Percentiles rank a stretch among this genome's conserved stretches.
Evolutionary conservation across 306 rosid species (phyloP).

Genomic region (Adenanthera pavonina): DNA sequence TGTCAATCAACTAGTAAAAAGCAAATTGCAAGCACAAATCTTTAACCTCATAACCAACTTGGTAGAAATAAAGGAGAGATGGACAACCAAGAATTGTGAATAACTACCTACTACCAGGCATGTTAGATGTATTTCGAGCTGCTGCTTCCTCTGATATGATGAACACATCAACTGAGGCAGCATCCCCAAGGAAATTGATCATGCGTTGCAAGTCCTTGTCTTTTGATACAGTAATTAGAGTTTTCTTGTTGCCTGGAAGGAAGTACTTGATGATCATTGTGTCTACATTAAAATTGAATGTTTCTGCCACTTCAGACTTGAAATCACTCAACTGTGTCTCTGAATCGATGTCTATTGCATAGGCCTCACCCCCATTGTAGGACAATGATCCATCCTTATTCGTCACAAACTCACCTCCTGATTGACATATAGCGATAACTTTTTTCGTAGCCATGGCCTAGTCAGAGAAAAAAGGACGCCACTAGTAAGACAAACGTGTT

Average conservation of each 20-base stretch:
- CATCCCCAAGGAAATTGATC: constrained; percentile 80
- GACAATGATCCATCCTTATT: constrained; percentile 77
- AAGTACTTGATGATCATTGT: constrained; percentile 82
- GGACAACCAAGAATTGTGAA: constrained; percentile 36
- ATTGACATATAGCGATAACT: constrained; percentile 92
- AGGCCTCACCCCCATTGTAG: constrained; percentile 89
- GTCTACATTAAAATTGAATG: constrained; percentile 63
- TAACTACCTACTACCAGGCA: constrained; percentile 92
- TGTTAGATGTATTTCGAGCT: constrained; percentile 68
- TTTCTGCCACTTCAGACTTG: constrained; percentile 83
- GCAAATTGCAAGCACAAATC: constrained; percentile 10
- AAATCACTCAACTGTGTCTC: constrained; percentile 69
- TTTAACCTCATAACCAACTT: constrained; percentile 10
- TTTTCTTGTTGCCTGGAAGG: constrained; percentile 90
- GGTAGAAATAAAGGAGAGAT: constrained; percentile 7
- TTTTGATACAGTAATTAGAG: constrained; percentile 85
- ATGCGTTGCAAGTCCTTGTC: constrained; percentile 96
- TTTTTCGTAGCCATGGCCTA: constrained; percentile 76
- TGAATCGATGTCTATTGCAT: constrained; percentile 83
- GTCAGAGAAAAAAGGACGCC: not conserved
- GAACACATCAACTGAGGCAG: constrained; percentile 73
- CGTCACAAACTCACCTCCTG: constrained; percentile 85
- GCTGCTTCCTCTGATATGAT: constrained; percentile 72
- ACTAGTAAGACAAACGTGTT: constrained; percentile 16
- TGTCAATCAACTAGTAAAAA: constrained; percentile 32